Conservation (phyloP, 768 basidiomycete species). For the Russula compacta region DNA sequence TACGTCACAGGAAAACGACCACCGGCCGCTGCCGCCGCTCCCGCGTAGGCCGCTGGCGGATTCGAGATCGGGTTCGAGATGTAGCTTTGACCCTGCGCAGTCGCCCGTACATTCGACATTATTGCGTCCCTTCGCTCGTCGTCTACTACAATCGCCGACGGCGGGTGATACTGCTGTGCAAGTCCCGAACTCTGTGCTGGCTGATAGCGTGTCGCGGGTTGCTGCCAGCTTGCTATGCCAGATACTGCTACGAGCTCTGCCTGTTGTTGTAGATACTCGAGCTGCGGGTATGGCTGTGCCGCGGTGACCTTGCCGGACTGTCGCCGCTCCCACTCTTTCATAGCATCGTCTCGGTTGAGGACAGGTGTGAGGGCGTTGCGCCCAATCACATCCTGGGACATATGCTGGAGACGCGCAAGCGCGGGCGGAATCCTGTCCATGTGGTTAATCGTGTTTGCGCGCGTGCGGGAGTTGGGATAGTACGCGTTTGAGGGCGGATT, state of each 20-base stretch:
- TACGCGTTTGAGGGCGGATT: slow-evolving; percentile 60
- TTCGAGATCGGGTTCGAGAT: slow-evolving; percentile 50
- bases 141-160: slow-evolving; percentile 57
- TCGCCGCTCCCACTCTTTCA: slow-evolving; percentile 92
- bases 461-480: slow-evolving; percentile 57
- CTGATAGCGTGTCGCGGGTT: slow-evolving; percentile 35
- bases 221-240: slow-evolving; percentile 49
- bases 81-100: slow-evolving; percentile 35
- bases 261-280: slow-evolving; percentile 90
- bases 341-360: slow-evolving; percentile 87
- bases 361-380: slow-evolving; percentile 88
- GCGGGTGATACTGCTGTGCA: slow-evolving; percentile 54
- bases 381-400: slow-evolving; percentile 76
- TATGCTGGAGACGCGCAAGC: slow-evolving; percentile 78
- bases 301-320: slow-evolving; percentile 63
- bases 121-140: slow-evolving; percentile 70
- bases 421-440: slow-evolving; percentile 94
- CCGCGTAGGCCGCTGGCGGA: slow-evolving; percentile 65
- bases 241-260: slow-evolving; percentile 69
- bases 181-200: slow-evolving; percentile 57
- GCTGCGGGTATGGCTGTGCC: slow-evolving; percentile 78
- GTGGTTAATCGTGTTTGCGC: slow-evolving; percentile 88
- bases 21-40: slow-evolving; percentile 41
- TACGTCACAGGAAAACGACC: slow-evolving; percentile 56
- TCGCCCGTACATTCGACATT: slow-evolving; percentile 67